Evolutionary conservation across 495 filamentous ascomycete genomes (phyloP).

Genomic region (Talaromyces thailandensis): DNA sequence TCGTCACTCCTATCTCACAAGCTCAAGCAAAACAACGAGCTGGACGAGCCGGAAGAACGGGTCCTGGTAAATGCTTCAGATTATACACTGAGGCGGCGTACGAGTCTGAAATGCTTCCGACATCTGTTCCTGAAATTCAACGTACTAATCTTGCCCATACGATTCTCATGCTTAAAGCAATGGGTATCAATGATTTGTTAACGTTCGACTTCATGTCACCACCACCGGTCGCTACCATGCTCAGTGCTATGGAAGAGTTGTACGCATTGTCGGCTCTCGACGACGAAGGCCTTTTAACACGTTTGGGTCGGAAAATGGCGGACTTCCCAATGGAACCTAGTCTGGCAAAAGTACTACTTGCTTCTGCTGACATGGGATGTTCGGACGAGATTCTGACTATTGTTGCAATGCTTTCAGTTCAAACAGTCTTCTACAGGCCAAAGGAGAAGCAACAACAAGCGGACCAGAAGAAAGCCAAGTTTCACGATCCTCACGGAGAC

Average conservation of each 20-base stretch:
- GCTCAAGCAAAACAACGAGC: slow-evolving; percentile 94
- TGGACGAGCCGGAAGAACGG: slow-evolving; percentile 87
- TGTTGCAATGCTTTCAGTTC: slow-evolving; percentile 78
- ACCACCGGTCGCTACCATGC: slow-evolving; percentile 94
- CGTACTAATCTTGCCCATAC: slow-evolving; percentile 89
- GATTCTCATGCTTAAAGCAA: slow-evolving; percentile 97
- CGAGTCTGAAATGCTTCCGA: slow-evolving; percentile 95
- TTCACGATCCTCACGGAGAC: slow-evolving; percentile 91
- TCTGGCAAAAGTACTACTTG: slow-evolving; percentile 83
- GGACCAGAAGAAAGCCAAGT: slow-evolving; percentile 95
- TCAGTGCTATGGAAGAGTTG: slow-evolving; percentile 89
- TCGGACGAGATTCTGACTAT: slow-evolving; percentile 92
- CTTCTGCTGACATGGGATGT: slow-evolving; percentile 76
- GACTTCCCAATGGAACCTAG: slow-evolving; percentile 94
- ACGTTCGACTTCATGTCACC: slow-evolving; percentile 99
- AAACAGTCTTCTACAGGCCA: slow-evolving; percentile 83
- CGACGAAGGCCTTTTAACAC: slow-evolving; percentile 90
- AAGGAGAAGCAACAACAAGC: slow-evolving; percentile 95
- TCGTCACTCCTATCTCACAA: slow-evolving; percentile 92
- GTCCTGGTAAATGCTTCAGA: slow-evolving; percentile 92
- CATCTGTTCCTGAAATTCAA: slow-evolving; percentile 93
- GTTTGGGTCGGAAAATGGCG: slow-evolving; percentile 92
- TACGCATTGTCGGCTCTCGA: slow-evolving; percentile 89
- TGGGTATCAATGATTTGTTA: slow-evolving; percentile 97
- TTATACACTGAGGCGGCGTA: slow-evolving; percentile 95